Evolutionary conservation across 148 eudicot genomes (phyloP).

Genomic region (Rhododendron griersonianum): DNA sequence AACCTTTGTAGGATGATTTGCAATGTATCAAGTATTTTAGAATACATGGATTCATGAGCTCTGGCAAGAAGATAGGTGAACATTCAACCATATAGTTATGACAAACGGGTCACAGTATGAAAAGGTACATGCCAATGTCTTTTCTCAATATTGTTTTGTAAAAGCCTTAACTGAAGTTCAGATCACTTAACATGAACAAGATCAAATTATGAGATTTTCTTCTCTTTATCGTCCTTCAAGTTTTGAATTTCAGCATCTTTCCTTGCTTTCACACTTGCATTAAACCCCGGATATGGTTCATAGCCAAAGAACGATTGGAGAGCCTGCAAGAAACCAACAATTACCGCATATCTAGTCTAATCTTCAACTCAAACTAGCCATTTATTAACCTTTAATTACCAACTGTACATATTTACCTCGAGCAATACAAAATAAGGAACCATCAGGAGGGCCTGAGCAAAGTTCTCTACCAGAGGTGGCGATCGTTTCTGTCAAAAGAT

Average conservation of each 20-base stretch:
- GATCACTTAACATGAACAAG: background rate
- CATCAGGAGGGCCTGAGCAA: slow-evolving; percentile 76
- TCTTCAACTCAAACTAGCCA: background rate
- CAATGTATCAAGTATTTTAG: background rate
- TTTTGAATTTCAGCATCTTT: slow-evolving; percentile 55
- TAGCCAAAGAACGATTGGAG: slow-evolving; percentile 56
- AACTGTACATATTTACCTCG: slow-evolving; percentile 45
- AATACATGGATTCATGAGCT: background rate
- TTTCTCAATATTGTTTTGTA: background rate
- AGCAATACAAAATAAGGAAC: slow-evolving; percentile 86
- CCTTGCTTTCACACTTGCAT: slow-evolving; percentile 50
- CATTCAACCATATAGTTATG: background rate
- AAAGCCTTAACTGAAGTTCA: background rate
- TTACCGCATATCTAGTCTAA: background rate
- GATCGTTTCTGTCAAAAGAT: slow-evolving; percentile 61
- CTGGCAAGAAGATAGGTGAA: background rate
- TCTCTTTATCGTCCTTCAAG: slow-evolving; percentile 61
- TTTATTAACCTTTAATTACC: background rate
- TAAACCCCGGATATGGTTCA: slow-evolving; percentile 90
- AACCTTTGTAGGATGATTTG: background rate
- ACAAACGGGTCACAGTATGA: background rate
- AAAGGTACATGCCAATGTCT: background rate
- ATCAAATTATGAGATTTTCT: slow-evolving; percentile 27
- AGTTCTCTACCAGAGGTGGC: slow-evolving; percentile 78
- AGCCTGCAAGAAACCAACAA: slow-evolving; percentile 35